phyloP scores from a whole-genome alignment of 148 eudicot species.

The Selenicereus undatus region DNA sequence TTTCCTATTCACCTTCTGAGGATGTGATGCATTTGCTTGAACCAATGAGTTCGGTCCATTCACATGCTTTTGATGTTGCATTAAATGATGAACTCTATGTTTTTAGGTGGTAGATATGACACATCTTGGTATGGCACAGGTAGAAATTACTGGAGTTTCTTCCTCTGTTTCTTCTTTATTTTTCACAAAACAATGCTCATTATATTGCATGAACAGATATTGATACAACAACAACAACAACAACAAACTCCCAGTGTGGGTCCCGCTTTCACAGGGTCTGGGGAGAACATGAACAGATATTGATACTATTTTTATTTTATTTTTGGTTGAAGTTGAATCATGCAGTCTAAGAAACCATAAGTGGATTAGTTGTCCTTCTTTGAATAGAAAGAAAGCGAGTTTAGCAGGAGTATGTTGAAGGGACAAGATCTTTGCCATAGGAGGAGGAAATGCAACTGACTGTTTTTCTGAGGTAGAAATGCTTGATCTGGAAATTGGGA shows the following conservation, averaged over 20 bases:
- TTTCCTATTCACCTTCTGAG: slow-evolving; percentile 39
- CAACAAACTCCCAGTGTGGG: too few relatives aligned
- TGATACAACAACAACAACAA: too few relatives aligned
- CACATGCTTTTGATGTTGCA: slow-evolving; percentile 47
- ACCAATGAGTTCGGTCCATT: slow-evolving; percentile 44
- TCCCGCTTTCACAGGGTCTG: too few relatives aligned
- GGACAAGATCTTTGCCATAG: slow-evolving; percentile 55
- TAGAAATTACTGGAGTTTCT: slow-evolving; percentile 16
- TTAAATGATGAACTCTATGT: slow-evolving; percentile 46
- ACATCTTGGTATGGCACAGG: slow-evolving; percentile 61
- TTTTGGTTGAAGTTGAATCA: slow-evolving; percentile 61
- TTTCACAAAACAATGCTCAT: not conserved
- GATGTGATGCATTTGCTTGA: slow-evolving; percentile 37
- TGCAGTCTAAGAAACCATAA: slow-evolving; percentile 40
- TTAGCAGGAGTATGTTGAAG: slow-evolving; percentile 43
- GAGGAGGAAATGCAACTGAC: slow-evolving; percentile 61
- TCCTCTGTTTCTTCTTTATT: not conserved
- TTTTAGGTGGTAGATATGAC: slow-evolving; percentile 57
- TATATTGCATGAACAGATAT: not conserved
- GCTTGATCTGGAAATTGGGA: slow-evolving; percentile 50
- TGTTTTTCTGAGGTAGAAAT: slow-evolving; percentile 64
- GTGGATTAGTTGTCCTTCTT: slow-evolving; percentile 52
- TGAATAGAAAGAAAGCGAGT: slow-evolving; percentile 53
- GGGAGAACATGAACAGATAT: not conserved
- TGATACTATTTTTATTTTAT: slow-evolving; percentile 8